A percentile compares a stretch with the other conserved stretches of the same genome.
Evolutionary conservation across 2,329 filamentous ascomycete species (phyloP).

Genomic region (Arthrobotrys conoides): DNA sequence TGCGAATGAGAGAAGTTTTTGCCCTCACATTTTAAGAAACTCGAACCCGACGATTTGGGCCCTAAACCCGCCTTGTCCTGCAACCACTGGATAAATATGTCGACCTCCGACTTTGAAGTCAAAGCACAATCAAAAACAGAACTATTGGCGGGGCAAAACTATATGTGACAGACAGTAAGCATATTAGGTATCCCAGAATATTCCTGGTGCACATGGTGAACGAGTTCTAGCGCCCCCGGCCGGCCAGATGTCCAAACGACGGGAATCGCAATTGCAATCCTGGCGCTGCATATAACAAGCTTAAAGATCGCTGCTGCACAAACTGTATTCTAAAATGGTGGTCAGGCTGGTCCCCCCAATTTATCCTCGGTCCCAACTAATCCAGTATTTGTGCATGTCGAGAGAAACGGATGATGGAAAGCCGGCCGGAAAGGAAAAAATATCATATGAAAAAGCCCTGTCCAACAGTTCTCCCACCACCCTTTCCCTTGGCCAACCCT

Average conservation of each 20-base stretch:
- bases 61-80: background rate
- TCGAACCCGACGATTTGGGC: background rate
- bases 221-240: background rate
- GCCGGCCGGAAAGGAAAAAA: background rate
- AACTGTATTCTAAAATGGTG: constrained; percentile 31
- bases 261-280: constrained; percentile 9
- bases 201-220: too few relatives aligned
- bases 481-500: background rate
- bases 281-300: constrained; percentile 17
- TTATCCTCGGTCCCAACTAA: background rate
- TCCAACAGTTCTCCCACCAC: constrained; percentile 11
- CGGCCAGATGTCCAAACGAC: background rate
- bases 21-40: background rate
- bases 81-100: constrained; percentile 19
- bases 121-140: constrained; percentile 25
- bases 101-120: background rate
- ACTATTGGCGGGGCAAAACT: constrained; percentile 5
- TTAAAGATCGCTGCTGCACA: constrained; percentile 14
- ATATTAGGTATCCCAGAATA: too few relatives aligned
- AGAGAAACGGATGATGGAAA: background rate
- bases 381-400: constrained; percentile 3
- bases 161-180: constrained; percentile 1
- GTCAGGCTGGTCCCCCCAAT: constrained; percentile 25
- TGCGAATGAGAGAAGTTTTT: background rate
- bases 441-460: constrained; percentile 16